These are phyloP conservation scores for Hippophae rhamnoides DNA, from an alignment of 306 rosid species.

Conservation along the genomic window DNA sequence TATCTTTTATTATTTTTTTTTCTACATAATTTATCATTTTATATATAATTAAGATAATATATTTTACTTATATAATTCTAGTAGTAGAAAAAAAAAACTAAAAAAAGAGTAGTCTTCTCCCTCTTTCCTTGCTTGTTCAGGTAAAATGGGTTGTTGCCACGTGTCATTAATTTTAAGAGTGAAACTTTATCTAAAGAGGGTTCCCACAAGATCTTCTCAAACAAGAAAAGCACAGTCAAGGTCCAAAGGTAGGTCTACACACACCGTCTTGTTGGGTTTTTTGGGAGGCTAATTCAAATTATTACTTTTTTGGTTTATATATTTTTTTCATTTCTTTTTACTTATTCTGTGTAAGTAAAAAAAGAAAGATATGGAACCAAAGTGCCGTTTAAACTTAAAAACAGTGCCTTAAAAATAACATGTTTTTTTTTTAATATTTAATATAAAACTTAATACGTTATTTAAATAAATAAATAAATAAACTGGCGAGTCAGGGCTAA, in stretches of 20 bases:
- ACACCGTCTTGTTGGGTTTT: slow-evolving; percentile 17
- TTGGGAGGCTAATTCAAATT: slow-evolving; percentile 10
- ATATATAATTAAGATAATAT: no score
- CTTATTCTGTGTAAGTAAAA: slow-evolving; percentile 17
- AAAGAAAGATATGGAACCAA: slow-evolving; percentile 6
- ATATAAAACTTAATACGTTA: no score
- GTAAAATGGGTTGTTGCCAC: slow-evolving; percentile 21
- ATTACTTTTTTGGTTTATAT: background rate
- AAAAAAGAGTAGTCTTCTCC: background rate
- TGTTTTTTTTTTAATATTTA: no score
- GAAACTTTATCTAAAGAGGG: slow-evolving; percentile 43
- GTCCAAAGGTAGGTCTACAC: slow-evolving; percentile 35
- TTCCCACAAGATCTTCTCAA: slow-evolving; percentile 48
- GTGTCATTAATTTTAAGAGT: slow-evolving; percentile 26
- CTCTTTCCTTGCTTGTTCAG: background rate
- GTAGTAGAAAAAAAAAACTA: background rate
- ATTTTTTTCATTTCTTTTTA: slow-evolving; percentile 24
- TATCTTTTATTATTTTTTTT: no score
- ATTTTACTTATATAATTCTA: no score
- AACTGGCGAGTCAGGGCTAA: no score
- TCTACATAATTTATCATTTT: no score
- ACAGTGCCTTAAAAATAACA: background rate
- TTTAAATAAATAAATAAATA: no score
- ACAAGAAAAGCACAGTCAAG: slow-evolving; percentile 79
- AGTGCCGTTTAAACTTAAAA: background rate